A percentile compares a stretch with the other conserved stretches of the same genome.
Conservation (phyloP, 345 rosid species). For the Passiflora organensis region DNA sequence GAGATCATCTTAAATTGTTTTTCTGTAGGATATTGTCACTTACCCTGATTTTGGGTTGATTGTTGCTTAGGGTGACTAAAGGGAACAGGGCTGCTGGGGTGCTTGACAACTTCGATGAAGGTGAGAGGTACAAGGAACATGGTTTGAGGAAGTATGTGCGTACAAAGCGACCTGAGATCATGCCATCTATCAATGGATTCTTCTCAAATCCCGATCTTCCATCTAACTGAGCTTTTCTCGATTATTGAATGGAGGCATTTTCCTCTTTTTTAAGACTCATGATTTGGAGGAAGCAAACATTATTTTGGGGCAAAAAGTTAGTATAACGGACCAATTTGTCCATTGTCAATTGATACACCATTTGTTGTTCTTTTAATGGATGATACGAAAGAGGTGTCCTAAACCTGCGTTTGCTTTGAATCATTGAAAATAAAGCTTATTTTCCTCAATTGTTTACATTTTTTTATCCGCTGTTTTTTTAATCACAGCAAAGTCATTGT, state of each 20-base stretch:
- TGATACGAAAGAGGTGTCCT: too few relatives aligned
- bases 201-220: slow-evolving; percentile 48
- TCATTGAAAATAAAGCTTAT: too few relatives aligned
- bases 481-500: too few relatives aligned
- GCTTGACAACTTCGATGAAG: slow-evolving; percentile 50
- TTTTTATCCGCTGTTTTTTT: not conserved
- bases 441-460: not conserved
- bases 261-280: not conserved
- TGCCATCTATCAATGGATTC: slow-evolving; percentile 58
- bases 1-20: not conserved
- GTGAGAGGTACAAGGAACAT: slow-evolving; percentile 53
- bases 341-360: too few relatives aligned
- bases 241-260: not conserved
- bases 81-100: slow-evolving; percentile 55
- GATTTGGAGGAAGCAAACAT: not conserved
- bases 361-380: too few relatives aligned
- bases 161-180: slow-evolving; percentile 38
- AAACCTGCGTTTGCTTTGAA: too few relatives aligned
- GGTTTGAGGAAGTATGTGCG: slow-evolving; percentile 44
- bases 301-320: too few relatives aligned
- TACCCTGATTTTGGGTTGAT: not conserved
- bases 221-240: not conserved
- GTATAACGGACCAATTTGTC: too few relatives aligned
- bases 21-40: too few relatives aligned
- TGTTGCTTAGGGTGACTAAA: slow-evolving; percentile 25